Base-by-base conservation (phyloP, 108 stramenopile species). In the Fistulifera pelliculosa region DNA sequence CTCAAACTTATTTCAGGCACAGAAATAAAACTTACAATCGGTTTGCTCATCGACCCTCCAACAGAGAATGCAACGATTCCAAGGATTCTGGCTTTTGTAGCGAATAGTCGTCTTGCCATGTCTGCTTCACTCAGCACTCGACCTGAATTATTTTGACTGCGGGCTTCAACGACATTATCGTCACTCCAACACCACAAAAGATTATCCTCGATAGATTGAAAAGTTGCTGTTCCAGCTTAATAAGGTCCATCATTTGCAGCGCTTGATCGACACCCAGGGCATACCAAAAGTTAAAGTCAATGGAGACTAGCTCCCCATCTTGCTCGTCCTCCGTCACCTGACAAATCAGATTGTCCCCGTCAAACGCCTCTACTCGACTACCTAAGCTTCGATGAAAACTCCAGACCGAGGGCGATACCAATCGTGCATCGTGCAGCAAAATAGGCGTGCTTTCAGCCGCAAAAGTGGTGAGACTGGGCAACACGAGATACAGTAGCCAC, bases 21-120 rank as follows among this genome's bases (percentile, higher is more conserved):
- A n/a, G n/a, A n/a, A n/a, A n/a, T n/a, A n/a, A n/a, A n/a, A n/a
- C 44, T 45, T 45, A 45, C 44, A 17, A 4, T 45, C 44, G 2
- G 44, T 21, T 17, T 17, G 19, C 5, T 17, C 44, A 45, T 45
- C 44, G 4, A 45, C 7, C 44, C 44, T 3, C 44, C 44, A 21
- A 21, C 17, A 45, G 44, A 45, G 44, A 45, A 17, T 5, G 44
- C 17, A 45, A 45, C 44, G 21, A 45, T 21, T 4, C 44, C 44
- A 45, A 45, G 44, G 17, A 2, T 45, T 45, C 44, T 3, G 21
- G 31, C 31, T 35, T 35, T 8, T 35, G 3, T 35, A 4, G 44
- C 3, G 11, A 45, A 17, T 21, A 2, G 21, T 21, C 21, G 3
- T 45, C 11, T 17, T 21, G 11, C 44, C 21, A 17, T 45, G 19